A percentile compares a stretch with the other conserved stretches of the same genome.
Evolutionary conservation across 768 basidiomycete species (phyloP).

Genomic region (Tulasnella sp.): DNA sequence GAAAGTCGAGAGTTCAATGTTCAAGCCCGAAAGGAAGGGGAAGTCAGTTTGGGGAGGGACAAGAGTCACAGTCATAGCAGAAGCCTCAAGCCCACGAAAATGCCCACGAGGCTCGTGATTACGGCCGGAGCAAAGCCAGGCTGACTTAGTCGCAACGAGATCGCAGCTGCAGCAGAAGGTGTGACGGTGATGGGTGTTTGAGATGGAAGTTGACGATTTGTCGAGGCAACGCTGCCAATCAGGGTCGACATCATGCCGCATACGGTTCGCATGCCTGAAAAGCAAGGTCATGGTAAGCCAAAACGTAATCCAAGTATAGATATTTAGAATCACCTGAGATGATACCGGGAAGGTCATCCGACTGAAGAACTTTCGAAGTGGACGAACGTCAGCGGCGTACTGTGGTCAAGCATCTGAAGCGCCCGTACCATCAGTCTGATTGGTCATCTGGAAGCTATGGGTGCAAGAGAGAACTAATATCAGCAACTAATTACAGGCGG

Average conservation of each 20-base stretch:
- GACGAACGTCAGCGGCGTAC: neutral
- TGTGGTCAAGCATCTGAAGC: neutral
- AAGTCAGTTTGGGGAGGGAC: neutral
- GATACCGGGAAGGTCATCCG: constrained; percentile 47
- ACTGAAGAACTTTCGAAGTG: constrained; percentile 43
- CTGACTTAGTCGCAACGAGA: neutral
- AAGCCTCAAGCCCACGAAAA: neutral
- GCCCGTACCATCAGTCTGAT: constrained; percentile 45
- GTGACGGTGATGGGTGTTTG: constrained; percentile 31
- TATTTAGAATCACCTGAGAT: constrained; percentile 39
- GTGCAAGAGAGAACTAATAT: neutral
- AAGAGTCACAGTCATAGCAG: neutral
- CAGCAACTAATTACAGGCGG: constrained; percentile 1
- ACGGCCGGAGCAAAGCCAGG: neutral
- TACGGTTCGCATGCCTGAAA: constrained; percentile 44
- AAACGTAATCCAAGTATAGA: neutral
- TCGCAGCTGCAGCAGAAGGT: neutral
- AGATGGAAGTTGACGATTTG: constrained; percentile 41
- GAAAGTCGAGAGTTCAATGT: neutral
- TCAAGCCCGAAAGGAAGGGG: neutral
- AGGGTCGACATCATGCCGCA: constrained; percentile 53
- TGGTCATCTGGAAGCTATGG: constrained; percentile 55
- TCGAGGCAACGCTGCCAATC: constrained; percentile 50
- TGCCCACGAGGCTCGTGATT: neutral
- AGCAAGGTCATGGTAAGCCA: neutral